phyloP scores from a whole-genome alignment of 2,329 filamentous ascomycete species.

The Trichophyton mentagrophytes region DNA sequence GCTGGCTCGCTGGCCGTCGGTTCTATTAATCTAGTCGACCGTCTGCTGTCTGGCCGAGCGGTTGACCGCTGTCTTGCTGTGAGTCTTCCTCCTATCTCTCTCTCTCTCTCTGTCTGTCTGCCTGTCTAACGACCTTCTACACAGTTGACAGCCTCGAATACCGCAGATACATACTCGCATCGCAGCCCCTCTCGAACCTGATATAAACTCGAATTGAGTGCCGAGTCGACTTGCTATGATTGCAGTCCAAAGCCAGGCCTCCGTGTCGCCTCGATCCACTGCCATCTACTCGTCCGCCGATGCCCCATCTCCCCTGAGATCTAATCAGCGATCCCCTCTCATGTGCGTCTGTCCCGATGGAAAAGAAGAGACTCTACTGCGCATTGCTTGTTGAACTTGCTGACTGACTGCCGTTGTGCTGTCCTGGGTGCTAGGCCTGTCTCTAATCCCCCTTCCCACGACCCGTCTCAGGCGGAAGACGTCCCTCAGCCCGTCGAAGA shows the following conservation, averaged over 20 bases:
- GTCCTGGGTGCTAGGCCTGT: neutral
- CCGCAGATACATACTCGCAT: neutral
- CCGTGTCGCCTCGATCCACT: neutral
- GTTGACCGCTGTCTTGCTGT: too few relatives aligned
- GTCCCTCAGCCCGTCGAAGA: neutral
- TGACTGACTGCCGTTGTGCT: neutral
- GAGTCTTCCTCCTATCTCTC: too few relatives aligned
- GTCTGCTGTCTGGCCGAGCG: too few relatives aligned
- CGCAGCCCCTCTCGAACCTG: neutral
- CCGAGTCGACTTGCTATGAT: neutral
- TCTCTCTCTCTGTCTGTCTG: too few relatives aligned
- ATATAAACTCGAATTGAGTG: neutral
- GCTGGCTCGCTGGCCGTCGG: too few relatives aligned
- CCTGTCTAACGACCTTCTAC: too few relatives aligned
- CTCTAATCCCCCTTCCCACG: neutral
- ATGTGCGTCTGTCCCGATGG: neutral
- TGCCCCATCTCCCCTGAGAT: neutral
- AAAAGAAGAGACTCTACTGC: neutral
- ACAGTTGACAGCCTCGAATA: too few relatives aligned
- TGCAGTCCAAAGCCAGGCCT: neutral
- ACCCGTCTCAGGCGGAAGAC: constrained; percentile 1
- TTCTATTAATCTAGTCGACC: too few relatives aligned
- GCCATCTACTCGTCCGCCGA: neutral
- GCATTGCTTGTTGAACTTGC: neutral
- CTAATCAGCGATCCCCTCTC: neutral